phyloP scores from a whole-genome alignment of 176 grass and related monocot species.

The Oryza glumipatula region DNA sequence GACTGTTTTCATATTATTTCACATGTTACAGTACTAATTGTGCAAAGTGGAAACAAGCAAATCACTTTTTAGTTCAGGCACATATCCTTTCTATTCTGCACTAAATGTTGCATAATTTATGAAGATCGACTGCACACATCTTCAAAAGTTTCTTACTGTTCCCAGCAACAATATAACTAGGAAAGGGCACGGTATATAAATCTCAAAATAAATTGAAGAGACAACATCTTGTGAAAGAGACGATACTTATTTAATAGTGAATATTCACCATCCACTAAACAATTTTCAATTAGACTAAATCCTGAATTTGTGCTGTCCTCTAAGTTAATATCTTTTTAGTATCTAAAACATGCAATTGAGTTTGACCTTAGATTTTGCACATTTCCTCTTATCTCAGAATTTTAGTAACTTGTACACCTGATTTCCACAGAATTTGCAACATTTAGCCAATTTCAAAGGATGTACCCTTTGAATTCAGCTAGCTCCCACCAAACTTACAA shows the following conservation, averaged over 20 bases:
- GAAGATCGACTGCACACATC: not conserved
- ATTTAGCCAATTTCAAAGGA: not conserved
- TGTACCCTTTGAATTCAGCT: not conserved
- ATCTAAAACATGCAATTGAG: not conserved
- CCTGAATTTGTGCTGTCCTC: not conserved
- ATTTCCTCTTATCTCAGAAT: not conserved
- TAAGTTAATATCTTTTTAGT: not conserved
- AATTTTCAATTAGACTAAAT: not conserved
- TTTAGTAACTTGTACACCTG: not conserved
- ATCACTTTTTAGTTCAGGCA: not conserved
- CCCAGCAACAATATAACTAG: not conserved
- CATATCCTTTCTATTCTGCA: not conserved
- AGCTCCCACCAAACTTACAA: constrained; percentile 7
- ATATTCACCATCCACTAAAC: not conserved
- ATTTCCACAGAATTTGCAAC: not conserved
- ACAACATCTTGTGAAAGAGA: not conserved
- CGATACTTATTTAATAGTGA: not conserved
- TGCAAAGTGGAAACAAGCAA: constrained; percentile 15
- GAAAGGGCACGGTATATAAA: not conserved
- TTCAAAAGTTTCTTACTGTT: not conserved
- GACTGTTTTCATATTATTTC: not conserved
- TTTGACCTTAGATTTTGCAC: not conserved
- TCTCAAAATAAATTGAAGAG: not conserved
- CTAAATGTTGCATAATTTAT: no score
- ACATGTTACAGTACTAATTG: not conserved